A percentile compares a stretch with the other conserved stretches of the same genome.
Conservation (phyloP, 106 monocot species). For the Alisma plantagoaquatica region DNA sequence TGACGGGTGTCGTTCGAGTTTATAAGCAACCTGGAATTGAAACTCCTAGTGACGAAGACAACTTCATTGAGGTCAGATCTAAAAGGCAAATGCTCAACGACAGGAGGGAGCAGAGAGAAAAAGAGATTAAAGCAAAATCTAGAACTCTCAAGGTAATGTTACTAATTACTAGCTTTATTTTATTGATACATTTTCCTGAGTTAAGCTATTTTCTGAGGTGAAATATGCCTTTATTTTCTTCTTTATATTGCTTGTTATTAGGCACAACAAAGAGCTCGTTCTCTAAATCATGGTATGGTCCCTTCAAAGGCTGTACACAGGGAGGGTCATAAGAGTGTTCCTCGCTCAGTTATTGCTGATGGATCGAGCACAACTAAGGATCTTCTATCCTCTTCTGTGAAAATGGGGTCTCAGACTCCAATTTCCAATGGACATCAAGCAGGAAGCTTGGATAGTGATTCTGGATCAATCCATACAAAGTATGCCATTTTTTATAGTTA, state of each 20-base stretch:
- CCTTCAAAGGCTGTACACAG: too few relatives aligned
- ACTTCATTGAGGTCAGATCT: conserved; percentile 91
- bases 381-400: conserved; percentile 20
- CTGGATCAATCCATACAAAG: conserved; percentile 31
- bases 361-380: conserved; percentile 14
- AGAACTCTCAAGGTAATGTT: conserved; percentile 47
- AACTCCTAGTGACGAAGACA: conserved; percentile 80
- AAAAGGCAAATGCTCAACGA: conserved; percentile 94
- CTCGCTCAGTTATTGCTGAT: conserved; percentile 17
- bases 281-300: conserved; percentile 12
- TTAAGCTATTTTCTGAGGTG: background rate
- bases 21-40: conserved; percentile 88
- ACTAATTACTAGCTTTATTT: too few relatives aligned
- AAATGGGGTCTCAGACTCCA: conserved; percentile 29
- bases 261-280: conserved; percentile 45
- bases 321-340: conserved; percentile 5
- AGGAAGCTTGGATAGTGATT: conserved; percentile 21
- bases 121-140: conserved; percentile 69
- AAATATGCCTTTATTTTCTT: background rate
- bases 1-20: conserved; percentile 61
- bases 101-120: conserved; percentile 71
- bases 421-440: conserved; percentile 41
- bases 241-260: conserved; percentile 10
- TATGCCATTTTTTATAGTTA: conserved; percentile 19
- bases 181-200: background rate